A percentile compares a stretch with the other conserved stretches of the same genome.
Conservation (phyloP, 164 flowering plant species). For the Vitis cinerea region DNA sequence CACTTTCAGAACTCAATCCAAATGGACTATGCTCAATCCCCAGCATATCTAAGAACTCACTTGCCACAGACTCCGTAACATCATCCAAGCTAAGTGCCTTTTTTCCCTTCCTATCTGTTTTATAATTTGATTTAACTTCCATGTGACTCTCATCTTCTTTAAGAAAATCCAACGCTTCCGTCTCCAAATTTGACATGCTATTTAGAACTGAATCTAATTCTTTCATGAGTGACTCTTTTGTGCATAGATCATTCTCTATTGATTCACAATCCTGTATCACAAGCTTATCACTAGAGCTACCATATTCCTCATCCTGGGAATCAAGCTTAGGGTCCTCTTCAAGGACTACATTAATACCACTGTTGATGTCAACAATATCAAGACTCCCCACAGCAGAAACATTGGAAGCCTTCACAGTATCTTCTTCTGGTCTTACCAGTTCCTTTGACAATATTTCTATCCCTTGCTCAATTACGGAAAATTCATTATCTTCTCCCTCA, state of each 20-base stretch:
- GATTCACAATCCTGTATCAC: slow-evolving; percentile 11
- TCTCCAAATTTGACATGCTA: slow-evolving; percentile 36
- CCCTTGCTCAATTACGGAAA: slow-evolving; percentile 37
- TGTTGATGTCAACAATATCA: slow-evolving; percentile 21
- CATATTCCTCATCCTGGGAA: slow-evolving; percentile 14
- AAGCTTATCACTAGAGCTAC: slow-evolving; percentile 14
- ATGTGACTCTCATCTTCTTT: slow-evolving; percentile 26
- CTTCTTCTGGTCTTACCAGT: slow-evolving; percentile 24
- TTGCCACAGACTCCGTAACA: slow-evolving; percentile 63
- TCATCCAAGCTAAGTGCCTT: slow-evolving; percentile 67
- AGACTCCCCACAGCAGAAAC: slow-evolving; percentile 16
- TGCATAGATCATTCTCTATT: slow-evolving; percentile 24
- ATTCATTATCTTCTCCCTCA: slow-evolving; percentile 33
- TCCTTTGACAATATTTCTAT: slow-evolving; percentile 27
- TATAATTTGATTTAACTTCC: slow-evolving; percentile 30
- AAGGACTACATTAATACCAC: slow-evolving; percentile 10
- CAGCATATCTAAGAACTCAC: slow-evolving; percentile 78
- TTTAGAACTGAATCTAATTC: slow-evolving; percentile 55
- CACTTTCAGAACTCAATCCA: slow-evolving; percentile 70
- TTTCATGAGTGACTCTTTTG: slow-evolving; percentile 49
- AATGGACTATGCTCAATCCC: slow-evolving; percentile 78
- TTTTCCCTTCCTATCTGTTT: slow-evolving; percentile 26
- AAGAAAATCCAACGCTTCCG: slow-evolving; percentile 41
- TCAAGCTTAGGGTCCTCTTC: slow-evolving; percentile 19
- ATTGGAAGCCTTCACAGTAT: slow-evolving; percentile 14